A percentile compares a stretch with the other conserved stretches of the same genome.
These are phyloP conservation scores for Sinapis alba DNA, from an alignment of 441 rosid species.

Conservation along the genomic window DNA sequence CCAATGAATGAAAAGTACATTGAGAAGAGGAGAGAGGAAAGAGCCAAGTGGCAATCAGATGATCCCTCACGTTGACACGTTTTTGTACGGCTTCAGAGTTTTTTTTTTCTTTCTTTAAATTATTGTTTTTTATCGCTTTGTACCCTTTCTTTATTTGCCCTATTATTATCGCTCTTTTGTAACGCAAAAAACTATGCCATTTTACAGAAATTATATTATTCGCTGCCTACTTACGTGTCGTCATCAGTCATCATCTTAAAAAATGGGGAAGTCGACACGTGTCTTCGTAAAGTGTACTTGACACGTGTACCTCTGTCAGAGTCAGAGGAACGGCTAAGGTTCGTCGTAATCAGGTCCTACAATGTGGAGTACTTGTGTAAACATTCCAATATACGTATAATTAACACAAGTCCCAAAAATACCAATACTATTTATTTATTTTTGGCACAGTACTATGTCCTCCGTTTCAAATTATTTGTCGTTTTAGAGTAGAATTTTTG, in stretches of 20 bases:
- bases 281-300: background rate
- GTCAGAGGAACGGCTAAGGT: slow-evolving; percentile 18
- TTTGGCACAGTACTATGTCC: background rate
- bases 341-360: slow-evolving; percentile 1
- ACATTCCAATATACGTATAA: background rate
- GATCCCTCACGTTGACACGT: slow-evolving; percentile 58
- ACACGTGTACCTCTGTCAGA: slow-evolving; percentile 29
- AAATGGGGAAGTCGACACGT: slow-evolving; percentile 5
- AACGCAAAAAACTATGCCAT: background rate
- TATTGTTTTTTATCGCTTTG: background rate
- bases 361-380: background rate
- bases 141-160: slow-evolving; percentile 11
- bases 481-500: too few species aligned
- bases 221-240: slow-evolving; percentile 31
- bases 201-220: background rate
- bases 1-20: slow-evolving; percentile 41
- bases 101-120: background rate
- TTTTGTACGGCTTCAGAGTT: slow-evolving; percentile 21
- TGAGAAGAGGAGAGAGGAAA: slow-evolving; percentile 18
- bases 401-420: background rate
- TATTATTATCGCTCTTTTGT: slow-evolving; percentile 20
- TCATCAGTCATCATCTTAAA: too few species aligned
- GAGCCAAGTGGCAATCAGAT: slow-evolving; percentile 64
- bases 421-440: background rate
- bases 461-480: too few species aligned